Evolutionary conservation across 192 early-diverging fungal species (phyloP).

Genomic region (Allomyces javanicus): DNA sequence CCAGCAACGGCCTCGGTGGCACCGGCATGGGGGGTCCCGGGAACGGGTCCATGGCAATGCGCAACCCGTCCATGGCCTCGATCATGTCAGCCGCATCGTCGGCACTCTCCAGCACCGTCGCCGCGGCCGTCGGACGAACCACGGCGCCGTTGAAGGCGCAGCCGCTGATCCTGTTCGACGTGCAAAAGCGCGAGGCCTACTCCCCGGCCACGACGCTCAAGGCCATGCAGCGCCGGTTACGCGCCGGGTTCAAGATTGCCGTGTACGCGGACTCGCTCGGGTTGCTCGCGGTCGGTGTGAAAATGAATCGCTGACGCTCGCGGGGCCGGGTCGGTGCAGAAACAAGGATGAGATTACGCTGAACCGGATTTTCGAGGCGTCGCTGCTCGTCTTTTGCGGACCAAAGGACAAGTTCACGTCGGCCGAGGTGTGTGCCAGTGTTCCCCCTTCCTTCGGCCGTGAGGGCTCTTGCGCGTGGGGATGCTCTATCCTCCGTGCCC

Average conservation of each 20-base stretch:
- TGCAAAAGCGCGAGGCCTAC: slow-evolving; percentile 27
- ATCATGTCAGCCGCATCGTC: too few species aligned
- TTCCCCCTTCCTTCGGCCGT: neutral
- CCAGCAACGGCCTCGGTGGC: too few species aligned
- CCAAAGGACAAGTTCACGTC: slow-evolving; percentile 39
- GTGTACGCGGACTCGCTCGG: slow-evolving; percentile 3
- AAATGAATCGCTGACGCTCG: too few species aligned
- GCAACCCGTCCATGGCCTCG: too few species aligned
- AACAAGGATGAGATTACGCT: slow-evolving; percentile 36
- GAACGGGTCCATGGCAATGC: too few species aligned
- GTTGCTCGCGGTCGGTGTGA: too few species aligned
- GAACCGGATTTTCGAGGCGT: slow-evolving; percentile 23
- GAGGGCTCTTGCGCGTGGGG: too few species aligned
- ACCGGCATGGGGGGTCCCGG: too few species aligned
- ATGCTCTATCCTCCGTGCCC: too few species aligned
- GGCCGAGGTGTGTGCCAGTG: slow-evolving; percentile 19
- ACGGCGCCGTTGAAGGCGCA: neutral
- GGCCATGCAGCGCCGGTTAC: slow-evolving; percentile 18
- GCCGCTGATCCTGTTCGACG: slow-evolving; percentile 21
- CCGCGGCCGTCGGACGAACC: too few species aligned
- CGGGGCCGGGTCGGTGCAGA: slow-evolving; percentile 9
- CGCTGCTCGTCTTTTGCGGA: slow-evolving; percentile 32
- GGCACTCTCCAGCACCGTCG: too few species aligned
- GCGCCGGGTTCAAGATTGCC: slow-evolving; percentile 26
- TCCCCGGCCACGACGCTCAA: slow-evolving; percentile 35